Evolutionary conservation across 192 early-diverging fungal species (phyloP).

Genomic region (Paraglomus occultum): DNA sequence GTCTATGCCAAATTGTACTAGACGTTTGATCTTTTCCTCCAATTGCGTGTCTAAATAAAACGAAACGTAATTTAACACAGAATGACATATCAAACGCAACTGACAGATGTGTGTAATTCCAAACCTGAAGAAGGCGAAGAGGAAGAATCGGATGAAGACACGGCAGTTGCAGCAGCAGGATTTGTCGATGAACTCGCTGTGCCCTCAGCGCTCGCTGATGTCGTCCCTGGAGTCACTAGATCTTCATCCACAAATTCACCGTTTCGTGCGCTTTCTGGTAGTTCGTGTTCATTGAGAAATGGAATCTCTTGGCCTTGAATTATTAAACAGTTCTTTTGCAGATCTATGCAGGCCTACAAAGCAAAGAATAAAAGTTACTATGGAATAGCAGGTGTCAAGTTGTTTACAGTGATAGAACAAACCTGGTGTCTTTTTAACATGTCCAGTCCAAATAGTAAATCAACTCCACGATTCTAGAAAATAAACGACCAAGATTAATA

Average conservation of each 20-base stretch:
- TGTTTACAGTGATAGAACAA: background rate
- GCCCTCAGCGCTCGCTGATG: constrained; percentile 32
- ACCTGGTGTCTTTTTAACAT: constrained; percentile 91
- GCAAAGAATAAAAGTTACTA: background rate
- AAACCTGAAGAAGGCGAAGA: constrained; percentile 6
- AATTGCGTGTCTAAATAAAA: constrained; percentile 40
- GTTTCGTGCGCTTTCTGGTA: constrained; percentile 61
- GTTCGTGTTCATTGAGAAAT: constrained; percentile 90
- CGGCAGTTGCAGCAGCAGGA: background rate
- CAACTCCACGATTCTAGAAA: constrained; percentile 70
- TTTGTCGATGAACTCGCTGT: constrained; percentile 24
- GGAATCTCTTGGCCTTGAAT: constrained; percentile 79
- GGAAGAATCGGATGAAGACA: background rate
- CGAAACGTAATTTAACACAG: background rate
- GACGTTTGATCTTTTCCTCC: constrained; percentile 66
- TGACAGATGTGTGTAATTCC: background rate
- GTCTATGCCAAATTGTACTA: constrained; percentile 79
- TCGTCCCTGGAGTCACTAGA: constrained; percentile 31
- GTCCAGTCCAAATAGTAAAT: constrained; percentile 92
- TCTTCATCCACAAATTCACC: constrained; percentile 17
- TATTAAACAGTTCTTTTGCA: constrained; percentile 75
- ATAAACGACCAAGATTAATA: constrained; percentile 24
- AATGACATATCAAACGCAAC: constrained; percentile 6
- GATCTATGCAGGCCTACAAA: constrained; percentile 80
- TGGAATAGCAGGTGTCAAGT: constrained; percentile 10